Base-by-base conservation (phyloP, 139 green algal genomes). In the Closterium sp. region DNA sequence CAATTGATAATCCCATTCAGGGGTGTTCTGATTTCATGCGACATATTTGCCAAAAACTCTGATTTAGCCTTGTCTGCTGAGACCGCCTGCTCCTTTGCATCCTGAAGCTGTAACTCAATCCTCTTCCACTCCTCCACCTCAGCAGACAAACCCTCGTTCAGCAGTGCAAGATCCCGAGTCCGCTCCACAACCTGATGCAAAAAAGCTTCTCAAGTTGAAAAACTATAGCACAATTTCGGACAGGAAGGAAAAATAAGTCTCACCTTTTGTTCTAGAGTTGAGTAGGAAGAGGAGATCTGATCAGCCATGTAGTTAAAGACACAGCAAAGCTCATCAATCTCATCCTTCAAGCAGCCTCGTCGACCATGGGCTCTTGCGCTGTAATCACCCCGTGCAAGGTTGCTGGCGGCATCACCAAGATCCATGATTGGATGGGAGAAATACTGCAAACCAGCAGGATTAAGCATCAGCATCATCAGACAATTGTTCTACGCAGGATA, bases 301-400 rank as follows among this genome's bases (percentile, higher is more conserved):
- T 93, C 91, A 10, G 91, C 91, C 91, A 93, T 93, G 86, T 84
- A 32, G 31, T 93, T 93, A 13, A 93, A 93, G 31, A 88, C 91
- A 88, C 86, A 27, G 29, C 91, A 27, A 17, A 93, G 34, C 27
- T 31, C 87, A 27, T 91, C 91, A 24, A 93, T 92, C 32, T 93
- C 91, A 32, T 93, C 91, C 29, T 93, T 79, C 62, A 79, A 79
- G 62, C 62, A 79, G 62, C 1, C 62, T 6, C 19, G 17, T 22
- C 62, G 62, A 24, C 62, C 62, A 27, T 79, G 62, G 62, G 62
- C 62, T 79, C 62, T 79, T 79, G 62, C 62, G 27, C 2, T 79
- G 62, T 79, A 79, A 79, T 79, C 62, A 79, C 62, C 62, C 10
- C 62, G 62, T 27, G 62, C 62, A 79, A 79, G 62, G 2, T 79